Evolutionary conservation across 768 basidiomycete species (phyloP).

Genomic region (Pisolithus sp.): DNA sequence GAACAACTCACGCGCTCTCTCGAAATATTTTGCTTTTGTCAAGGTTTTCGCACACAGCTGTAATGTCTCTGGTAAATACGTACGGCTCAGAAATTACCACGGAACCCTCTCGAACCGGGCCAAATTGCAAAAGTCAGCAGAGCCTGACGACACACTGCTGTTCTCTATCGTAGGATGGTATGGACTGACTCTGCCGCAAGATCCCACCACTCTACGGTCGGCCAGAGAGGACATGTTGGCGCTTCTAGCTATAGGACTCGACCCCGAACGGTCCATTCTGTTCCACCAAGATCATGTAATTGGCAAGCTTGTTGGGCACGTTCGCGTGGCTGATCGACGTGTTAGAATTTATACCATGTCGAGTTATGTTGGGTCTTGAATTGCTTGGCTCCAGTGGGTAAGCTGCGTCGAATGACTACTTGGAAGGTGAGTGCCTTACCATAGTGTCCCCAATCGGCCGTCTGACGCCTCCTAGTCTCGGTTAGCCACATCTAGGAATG

Average conservation of each 20-base stretch:
- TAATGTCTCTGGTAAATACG: no score
- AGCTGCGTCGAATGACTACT: conserved; percentile 85
- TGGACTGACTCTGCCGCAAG: conserved; percentile 87
- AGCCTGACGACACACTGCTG: conserved; percentile 55
- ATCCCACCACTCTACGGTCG: conserved; percentile 53
- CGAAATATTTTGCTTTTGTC: no score
- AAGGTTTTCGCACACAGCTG: no score
- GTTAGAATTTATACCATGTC: conserved; percentile 73
- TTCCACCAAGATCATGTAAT: conserved; percentile 87
- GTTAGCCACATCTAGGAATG: conserved; percentile 67
- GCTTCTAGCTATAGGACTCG: conserved; percentile 77
- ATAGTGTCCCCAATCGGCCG: no score
- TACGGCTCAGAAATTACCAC: conserved; percentile 86
- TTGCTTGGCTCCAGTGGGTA: conserved; percentile 78
- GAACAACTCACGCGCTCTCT: no score
- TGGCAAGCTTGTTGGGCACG: background rate
- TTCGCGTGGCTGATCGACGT: background rate
- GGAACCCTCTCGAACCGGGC: conserved; percentile 94
- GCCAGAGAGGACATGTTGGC: conserved; percentile 78
- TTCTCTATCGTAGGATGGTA: conserved; percentile 94
- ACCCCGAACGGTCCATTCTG: conserved; percentile 64
- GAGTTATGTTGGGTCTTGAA: conserved; percentile 89
- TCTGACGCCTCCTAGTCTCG: conserved; percentile 46
- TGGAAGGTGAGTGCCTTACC: conserved; percentile 67
- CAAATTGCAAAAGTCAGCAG: conserved; percentile 57